These are phyloP conservation scores for Saturnispora ahearnii DNA, from an alignment of 805 yeast species.

Conservation along the genomic window DNA sequence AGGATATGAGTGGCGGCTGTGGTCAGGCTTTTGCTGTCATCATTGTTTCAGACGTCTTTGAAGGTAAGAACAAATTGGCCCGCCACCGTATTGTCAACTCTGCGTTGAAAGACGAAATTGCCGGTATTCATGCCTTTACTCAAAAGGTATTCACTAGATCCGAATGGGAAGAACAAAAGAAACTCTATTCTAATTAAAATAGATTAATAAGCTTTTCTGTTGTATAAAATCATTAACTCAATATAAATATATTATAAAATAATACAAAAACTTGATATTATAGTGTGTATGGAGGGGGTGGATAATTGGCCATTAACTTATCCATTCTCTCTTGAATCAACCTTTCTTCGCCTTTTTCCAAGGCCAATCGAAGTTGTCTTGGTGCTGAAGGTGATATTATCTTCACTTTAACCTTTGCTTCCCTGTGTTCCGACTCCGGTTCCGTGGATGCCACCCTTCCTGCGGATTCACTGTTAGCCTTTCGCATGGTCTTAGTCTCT, in stretches of 20 bases:
- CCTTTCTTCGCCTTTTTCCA: not conserved
- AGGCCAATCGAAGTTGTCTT: not conserved
- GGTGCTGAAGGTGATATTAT: not conserved
- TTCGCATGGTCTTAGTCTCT: not conserved
- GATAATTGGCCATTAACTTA: not conserved
- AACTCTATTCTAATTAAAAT: constrained; percentile 13
- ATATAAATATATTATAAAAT: not conserved
- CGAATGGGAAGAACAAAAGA: constrained; percentile 61
- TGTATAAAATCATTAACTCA: not conserved
- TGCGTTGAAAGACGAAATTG: constrained; percentile 76
- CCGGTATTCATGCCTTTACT: constrained; percentile 87
- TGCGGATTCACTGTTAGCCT: not conserved
- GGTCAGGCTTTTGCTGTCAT: constrained; percentile 96
- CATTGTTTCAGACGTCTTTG: constrained; percentile 63
- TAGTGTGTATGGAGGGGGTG: not conserved
- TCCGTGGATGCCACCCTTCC: not conserved
- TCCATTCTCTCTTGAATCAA: not conserved
- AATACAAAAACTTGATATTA: not conserved
- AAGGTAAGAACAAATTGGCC: constrained; percentile 74
- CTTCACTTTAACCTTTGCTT: not conserved
- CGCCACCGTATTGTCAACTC: constrained; percentile 82
- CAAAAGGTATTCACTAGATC: constrained; percentile 81
- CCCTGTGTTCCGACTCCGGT: not conserved
- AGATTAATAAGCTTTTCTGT: not conserved
- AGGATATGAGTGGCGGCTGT: constrained; percentile 85